Conservation (phyloP, 1,139 yeast genomes). For the Lipomyces yarrowii region DNA sequence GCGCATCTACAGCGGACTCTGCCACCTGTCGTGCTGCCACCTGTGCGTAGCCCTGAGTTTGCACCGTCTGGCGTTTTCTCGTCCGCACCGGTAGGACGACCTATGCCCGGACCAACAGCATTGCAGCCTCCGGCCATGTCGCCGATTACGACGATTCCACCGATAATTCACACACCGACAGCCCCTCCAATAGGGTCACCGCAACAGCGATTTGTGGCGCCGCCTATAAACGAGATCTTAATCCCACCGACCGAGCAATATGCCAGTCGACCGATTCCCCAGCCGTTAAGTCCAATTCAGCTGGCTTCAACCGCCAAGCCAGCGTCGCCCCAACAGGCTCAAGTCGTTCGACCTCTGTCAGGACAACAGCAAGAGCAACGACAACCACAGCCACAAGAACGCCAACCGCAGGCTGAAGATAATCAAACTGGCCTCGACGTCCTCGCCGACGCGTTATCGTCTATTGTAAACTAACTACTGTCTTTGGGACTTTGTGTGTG, state of each 20-base stretch:
- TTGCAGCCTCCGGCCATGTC: not conserved
- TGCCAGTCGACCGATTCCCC: not conserved
- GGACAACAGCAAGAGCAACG: not conserved
- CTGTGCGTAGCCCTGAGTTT: not conserved
- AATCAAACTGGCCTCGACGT: conserved; percentile 11
- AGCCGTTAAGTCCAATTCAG: not conserved
- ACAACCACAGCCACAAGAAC: not conserved
- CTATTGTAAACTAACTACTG: not conserved
- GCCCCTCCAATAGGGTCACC: not conserved
- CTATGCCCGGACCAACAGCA: too few relatives aligned
- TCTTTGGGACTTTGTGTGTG: not conserved
- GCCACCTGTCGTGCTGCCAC: not conserved
- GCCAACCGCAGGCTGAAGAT: not conserved
- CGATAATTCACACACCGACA: not conserved
- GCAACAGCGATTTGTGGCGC: not conserved
- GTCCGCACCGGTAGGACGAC: not conserved
- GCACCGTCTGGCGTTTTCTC: not conserved
- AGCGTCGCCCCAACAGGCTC: not conserved
- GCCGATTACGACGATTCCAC: not conserved
- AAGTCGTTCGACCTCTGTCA: not conserved
- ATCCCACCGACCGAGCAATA: not conserved
- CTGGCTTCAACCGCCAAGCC: not conserved
- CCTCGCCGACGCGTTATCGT: conserved; percentile 12
- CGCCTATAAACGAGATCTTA: not conserved
- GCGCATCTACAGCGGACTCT: not conserved